Evolutionary conservation across 108 stramenopile genomes (phyloP).

Genomic region (Nitzschia sp.): DNA sequence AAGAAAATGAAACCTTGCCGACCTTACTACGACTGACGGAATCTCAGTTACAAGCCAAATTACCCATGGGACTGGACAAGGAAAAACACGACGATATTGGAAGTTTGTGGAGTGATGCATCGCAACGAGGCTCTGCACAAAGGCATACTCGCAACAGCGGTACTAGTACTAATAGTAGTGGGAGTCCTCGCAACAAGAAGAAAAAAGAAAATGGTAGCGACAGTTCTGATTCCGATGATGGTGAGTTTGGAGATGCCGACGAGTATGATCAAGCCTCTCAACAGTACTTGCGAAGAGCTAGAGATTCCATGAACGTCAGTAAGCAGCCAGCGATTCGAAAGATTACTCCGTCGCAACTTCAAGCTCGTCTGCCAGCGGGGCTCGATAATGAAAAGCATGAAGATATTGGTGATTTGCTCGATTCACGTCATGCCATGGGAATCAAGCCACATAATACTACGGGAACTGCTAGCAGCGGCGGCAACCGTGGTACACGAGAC

Average conservation of each 20-base stretch:
- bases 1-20: background rate
- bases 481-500: background rate
- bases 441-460: background rate
- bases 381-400: slow-evolving; percentile 6
- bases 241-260: slow-evolving; percentile 18
- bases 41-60: slow-evolving; percentile 5
- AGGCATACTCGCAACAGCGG: background rate
- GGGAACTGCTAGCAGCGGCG: background rate
- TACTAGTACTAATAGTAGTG: background rate
- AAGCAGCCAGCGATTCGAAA: background rate
- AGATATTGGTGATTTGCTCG: background rate
- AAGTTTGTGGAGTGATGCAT: background rate
- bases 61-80: slow-evolving; percentile 9
- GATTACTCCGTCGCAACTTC: slow-evolving; percentile 7
- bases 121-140: background rate
- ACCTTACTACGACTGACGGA: background rate
- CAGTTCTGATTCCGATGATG: background rate
- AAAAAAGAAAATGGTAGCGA: background rate
- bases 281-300: background rate
- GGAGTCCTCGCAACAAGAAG: background rate
- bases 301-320: background rate
- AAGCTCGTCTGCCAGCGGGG: slow-evolving; percentile 3
- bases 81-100: slow-evolving; percentile 21
- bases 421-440: background rate
- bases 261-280: background rate